Evolutionary conservation across 225 moss, liverwort and hornwort species (phyloP).

Genomic region (Physcomitrellopsis africana): DNA sequence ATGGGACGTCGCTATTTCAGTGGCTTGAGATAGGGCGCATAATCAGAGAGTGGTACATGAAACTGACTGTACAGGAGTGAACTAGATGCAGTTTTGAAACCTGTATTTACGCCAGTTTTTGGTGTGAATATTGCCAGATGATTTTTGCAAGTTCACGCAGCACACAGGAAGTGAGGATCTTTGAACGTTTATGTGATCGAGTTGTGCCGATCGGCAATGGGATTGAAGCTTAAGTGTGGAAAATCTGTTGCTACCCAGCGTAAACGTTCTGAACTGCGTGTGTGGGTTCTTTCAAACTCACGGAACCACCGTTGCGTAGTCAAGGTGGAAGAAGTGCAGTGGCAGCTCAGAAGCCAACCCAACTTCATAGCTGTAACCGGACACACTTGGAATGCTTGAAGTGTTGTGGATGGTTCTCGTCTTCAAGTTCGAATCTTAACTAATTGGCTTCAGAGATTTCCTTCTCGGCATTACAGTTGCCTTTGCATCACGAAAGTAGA

Average conservation of each 20-base stretch:
- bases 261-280: neutral
- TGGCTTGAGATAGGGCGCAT: no score
- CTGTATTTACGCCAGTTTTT: no score
- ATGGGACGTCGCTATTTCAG: no score
- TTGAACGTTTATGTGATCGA: no score
- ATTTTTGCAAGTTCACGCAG: neutral
- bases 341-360: no score
- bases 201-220: no score
- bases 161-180: no score
- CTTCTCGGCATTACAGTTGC: constrained; percentile 3
- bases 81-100: no score
- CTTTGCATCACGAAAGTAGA: constrained; percentile 16
- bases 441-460: neutral
- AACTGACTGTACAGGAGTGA: no score
- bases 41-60: no score
- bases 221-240: no score
- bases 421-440: neutral
- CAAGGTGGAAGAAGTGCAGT: neutral
- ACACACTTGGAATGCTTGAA: neutral
- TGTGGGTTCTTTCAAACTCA: constrained; percentile 19
- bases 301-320: neutral
- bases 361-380: neutral
- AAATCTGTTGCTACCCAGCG: no score
- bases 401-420: neutral
- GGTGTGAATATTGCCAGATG: neutral